A percentile compares a stretch with the other conserved stretches of the same genome.
Evolutionary conservation across 805 yeast species (phyloP).

Genomic region (Isabelozyma gotoi): DNA sequence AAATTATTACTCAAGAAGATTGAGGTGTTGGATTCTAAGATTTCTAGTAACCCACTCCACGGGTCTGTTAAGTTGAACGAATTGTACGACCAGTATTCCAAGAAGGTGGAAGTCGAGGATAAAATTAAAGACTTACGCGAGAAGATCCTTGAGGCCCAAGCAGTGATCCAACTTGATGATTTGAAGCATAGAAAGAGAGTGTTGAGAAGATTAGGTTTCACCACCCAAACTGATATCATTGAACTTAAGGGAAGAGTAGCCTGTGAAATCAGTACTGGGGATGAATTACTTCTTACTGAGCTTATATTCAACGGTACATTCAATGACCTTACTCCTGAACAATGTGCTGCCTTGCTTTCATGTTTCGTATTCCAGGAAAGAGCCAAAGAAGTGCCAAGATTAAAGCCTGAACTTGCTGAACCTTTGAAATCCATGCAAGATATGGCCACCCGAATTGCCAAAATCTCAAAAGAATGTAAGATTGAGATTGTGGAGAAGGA

Average conservation of each 20-base stretch:
- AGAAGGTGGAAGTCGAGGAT: slow-evolving; percentile 60
- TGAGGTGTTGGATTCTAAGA: slow-evolving; percentile 76
- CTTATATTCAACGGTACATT: slow-evolving; percentile 93
- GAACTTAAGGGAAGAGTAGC: slow-evolving; percentile 97
- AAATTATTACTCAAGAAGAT: slow-evolving; percentile 68
- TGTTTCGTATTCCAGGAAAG: slow-evolving; percentile 97
- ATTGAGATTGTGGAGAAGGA: slow-evolving; percentile 89
- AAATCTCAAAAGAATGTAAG: slow-evolving; percentile 84
- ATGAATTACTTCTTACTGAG: slow-evolving; percentile 83
- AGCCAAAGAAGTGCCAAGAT: slow-evolving; percentile 81
- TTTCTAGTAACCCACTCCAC: slow-evolving; percentile 66
- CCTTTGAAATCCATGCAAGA: slow-evolving; percentile 87
- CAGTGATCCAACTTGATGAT: slow-evolving; percentile 92
- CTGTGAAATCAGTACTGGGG: slow-evolving; percentile 92
- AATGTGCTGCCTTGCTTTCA: slow-evolving; percentile 86
- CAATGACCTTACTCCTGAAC: slow-evolving; percentile 83
- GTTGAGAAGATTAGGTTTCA: slow-evolving; percentile 85
- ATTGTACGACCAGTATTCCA: slow-evolving; percentile 62
- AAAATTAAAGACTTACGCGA: slow-evolving; percentile 60
- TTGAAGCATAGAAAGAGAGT: slow-evolving; percentile 91
- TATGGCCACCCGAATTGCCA: slow-evolving; percentile 89
- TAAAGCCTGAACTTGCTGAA: slow-evolving; percentile 88
- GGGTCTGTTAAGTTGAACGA: slow-evolving; percentile 60
- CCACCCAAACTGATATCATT: slow-evolving; percentile 82
- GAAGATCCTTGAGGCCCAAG: slow-evolving; percentile 78